A percentile compares a stretch with the other conserved stretches of the same genome.
These are phyloP conservation scores for Aspergillus ibericus DNA, from an alignment of 2,329 filamentous ascomycete genomes.

Conservation along the genomic window DNA sequence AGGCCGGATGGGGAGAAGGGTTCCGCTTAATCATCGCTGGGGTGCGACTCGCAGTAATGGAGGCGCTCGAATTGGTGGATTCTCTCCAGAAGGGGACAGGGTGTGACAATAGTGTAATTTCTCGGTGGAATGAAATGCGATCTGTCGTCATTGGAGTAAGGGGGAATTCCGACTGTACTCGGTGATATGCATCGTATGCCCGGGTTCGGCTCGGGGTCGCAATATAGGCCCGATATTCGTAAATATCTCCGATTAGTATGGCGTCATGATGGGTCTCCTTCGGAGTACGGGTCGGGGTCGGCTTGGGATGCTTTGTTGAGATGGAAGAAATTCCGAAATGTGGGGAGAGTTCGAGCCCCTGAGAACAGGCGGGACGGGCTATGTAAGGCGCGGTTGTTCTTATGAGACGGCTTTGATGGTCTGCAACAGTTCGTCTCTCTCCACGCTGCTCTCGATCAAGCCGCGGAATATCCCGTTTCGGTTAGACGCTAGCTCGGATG, in stretches of 20 bases:
- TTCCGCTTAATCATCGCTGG: background rate
- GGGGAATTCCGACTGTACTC: background rate
- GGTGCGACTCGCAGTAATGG: background rate
- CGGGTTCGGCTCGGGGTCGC: background rate
- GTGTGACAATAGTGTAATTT: too few species aligned
- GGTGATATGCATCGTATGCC: background rate
- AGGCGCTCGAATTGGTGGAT: too few species aligned
- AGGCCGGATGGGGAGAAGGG: background rate
- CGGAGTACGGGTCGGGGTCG: too few species aligned
- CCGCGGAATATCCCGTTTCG: conserved; percentile 6
- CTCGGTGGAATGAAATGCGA: too few species aligned
- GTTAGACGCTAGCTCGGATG: conserved; percentile 56
- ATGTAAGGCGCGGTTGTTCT: too few species aligned
- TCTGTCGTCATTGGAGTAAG: too few species aligned
- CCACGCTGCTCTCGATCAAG: conserved; percentile 8
- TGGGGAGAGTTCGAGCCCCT: too few species aligned
- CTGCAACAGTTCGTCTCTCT: background rate
- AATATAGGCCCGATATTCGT: background rate
- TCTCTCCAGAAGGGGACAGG: too few species aligned
- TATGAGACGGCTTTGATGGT: background rate
- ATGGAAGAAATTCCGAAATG: too few species aligned
- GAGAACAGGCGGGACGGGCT: too few species aligned
- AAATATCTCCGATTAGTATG: background rate
- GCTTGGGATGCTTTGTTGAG: too few species aligned
- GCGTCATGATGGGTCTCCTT: too few species aligned